Evolutionary conservation across 2,329 filamentous ascomycete genomes (phyloP).

Genomic region (Graphilbum ipis-grandicollis): DNA sequence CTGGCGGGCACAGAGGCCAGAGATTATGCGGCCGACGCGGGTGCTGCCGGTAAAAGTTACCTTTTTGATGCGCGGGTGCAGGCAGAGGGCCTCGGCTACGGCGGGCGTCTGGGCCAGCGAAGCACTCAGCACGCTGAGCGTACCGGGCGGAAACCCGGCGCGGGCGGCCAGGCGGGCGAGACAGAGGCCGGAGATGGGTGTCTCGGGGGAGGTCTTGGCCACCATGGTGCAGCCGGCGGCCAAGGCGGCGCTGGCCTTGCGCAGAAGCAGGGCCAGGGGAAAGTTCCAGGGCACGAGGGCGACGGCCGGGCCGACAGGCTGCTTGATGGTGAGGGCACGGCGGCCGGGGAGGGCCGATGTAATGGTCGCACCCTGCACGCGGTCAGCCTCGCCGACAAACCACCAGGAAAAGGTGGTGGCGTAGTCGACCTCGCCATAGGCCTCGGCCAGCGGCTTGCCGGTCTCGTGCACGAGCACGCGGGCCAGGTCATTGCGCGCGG

Average conservation of each 20-base stretch:
- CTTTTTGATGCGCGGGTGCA: constrained; percentile 33
- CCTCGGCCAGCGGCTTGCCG: constrained; percentile 37
- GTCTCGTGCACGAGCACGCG: constrained; percentile 29
- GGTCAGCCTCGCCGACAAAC: constrained; percentile 34
- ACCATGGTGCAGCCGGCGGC: constrained; percentile 63
- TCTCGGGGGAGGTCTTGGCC: constrained; percentile 55
- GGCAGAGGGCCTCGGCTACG: constrained; percentile 27
- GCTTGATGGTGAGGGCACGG: constrained; percentile 55
- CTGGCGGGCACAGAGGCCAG: constrained; percentile 41
- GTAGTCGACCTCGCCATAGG: constrained; percentile 37
- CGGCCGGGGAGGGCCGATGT: constrained; percentile 42
- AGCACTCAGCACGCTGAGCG: constrained; percentile 36
- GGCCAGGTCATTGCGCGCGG: constrained; percentile 20
- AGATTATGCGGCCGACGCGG: constrained; percentile 49
- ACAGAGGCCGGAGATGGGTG: constrained; percentile 54
- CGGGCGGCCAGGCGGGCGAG: constrained; percentile 49
- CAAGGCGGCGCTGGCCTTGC: constrained; percentile 50
- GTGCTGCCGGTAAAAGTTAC: constrained; percentile 66
- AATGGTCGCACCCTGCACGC: constrained; percentile 39
- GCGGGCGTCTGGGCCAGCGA: constrained; percentile 24
- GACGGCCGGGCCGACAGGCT: constrained; percentile 50
- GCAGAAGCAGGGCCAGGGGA: constrained; percentile 47
- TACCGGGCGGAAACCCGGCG: constrained; percentile 61
- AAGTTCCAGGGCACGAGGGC: constrained; percentile 61
- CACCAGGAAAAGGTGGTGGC: constrained; percentile 35